phyloP scores from a whole-genome alignment of 371 early-diverging fungal genomes.

The Mortierella sp. region DNA sequence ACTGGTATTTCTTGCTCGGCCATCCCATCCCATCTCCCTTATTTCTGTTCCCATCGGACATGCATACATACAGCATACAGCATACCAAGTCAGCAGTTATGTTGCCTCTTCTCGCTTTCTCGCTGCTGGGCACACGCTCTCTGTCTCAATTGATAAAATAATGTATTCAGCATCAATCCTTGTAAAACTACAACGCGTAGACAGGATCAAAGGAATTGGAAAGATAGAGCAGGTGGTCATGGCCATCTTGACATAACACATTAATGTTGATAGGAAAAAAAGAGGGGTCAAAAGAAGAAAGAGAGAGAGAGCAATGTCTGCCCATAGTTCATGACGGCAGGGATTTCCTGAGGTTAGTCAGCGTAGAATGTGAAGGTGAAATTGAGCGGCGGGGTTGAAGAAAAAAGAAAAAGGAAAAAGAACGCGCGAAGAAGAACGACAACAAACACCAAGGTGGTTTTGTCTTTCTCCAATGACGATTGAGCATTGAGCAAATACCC shows the following conservation, averaged over 20 bases:
- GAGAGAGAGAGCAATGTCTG: not conserved
- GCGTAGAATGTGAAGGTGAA: not conserved
- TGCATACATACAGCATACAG: not conserved
- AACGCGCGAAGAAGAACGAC: not conserved
- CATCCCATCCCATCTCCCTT: not conserved
- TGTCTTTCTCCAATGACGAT: not conserved
- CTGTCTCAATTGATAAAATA: not conserved
- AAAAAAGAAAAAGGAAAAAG: not conserved
- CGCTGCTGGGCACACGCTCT: not conserved
- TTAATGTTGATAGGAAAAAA: not conserved
- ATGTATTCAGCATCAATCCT: not conserved
- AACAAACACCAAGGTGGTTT: not conserved
- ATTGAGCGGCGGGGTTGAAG: not conserved
- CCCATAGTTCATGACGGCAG: not conserved
- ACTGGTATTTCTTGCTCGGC: not conserved
- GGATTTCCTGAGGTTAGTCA: not conserved
- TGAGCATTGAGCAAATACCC: not conserved
- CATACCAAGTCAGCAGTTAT: not conserved
- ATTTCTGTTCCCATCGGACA: not conserved
- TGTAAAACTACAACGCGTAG: not conserved
- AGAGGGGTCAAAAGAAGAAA: not conserved
- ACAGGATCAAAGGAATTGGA: not conserved
- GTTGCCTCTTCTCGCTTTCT: not conserved
- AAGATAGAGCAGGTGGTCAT: not conserved
- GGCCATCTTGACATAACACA: not conserved